These are phyloP conservation scores for Starmera caribaea DNA, from an alignment of 805 yeast genomes.

Conservation along the genomic window DNA sequence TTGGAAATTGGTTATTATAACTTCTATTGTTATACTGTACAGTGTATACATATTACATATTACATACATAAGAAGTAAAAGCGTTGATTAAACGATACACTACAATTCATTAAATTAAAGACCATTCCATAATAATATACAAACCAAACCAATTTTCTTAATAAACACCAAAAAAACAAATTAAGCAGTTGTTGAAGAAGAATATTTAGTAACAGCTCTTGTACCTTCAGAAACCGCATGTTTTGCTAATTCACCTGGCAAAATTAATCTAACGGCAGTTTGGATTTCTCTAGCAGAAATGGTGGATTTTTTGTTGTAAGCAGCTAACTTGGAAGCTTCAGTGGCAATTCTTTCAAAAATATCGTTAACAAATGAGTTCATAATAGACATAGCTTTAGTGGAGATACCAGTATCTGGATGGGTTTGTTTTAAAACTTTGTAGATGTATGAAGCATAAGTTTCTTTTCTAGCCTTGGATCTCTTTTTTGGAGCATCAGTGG, in stretches of 20 bases:
- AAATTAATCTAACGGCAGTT: constrained; percentile 95
- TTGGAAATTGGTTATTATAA: too few species aligned
- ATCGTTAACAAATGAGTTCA: constrained; percentile 98
- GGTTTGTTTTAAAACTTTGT: constrained; percentile 97
- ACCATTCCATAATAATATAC: too few species aligned
- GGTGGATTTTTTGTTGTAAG: constrained; percentile 97
- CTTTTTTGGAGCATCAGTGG: constrained; percentile 75
- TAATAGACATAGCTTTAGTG: constrained; percentile 96
- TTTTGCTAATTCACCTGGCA: constrained; percentile 98
- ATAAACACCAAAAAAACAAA: neutral
- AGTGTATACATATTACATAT: too few species aligned
- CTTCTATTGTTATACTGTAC: too few species aligned
- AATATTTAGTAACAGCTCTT: constrained; percentile 94
- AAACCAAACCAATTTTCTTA: too few species aligned
- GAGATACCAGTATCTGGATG: constrained; percentile 99
- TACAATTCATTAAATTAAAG: too few species aligned
- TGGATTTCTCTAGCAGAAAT: constrained; percentile 98
- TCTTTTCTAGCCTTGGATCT: constrained; percentile 95
- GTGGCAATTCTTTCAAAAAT: constrained; percentile 96
- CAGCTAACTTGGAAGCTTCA: constrained; percentile 97
- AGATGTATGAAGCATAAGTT: constrained; percentile 95
- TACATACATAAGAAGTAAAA: too few species aligned
- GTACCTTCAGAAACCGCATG: constrained; percentile 99
- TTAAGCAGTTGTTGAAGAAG: constrained; percentile 47
- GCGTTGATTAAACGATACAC: too few species aligned